phyloP scores from a whole-genome alignment of 805 yeast genomes.

The Starmerella asiatica region DNA sequence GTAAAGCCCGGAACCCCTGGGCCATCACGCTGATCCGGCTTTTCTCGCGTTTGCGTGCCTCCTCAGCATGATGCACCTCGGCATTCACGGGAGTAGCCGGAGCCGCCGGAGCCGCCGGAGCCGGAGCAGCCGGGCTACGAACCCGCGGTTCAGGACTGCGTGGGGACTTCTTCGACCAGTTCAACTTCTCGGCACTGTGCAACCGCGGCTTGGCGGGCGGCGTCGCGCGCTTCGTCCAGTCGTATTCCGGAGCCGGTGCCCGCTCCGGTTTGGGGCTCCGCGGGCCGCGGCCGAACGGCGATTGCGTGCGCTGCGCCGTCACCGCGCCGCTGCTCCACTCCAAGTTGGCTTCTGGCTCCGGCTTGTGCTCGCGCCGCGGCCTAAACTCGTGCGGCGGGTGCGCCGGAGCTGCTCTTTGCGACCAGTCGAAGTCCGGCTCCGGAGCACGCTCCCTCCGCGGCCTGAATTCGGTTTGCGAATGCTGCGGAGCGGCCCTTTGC shows the following conservation, averaged over 20 bases:
- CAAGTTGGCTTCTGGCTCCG: not conserved
- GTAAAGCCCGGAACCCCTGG: constrained; percentile 19
- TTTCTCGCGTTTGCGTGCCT: constrained; percentile 1
- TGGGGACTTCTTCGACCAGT: not conserved
- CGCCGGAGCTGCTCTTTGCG: constrained; percentile 4
- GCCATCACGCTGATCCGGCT: constrained; percentile 22
- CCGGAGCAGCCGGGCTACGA: constrained; percentile 18
- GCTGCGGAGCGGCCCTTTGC: constrained; percentile 16
- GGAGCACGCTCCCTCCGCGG: not conserved
- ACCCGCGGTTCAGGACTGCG: too few relatives aligned
- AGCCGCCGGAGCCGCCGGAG: constrained; percentile 3
- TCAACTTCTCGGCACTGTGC: constrained; percentile 12
- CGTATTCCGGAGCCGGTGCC: constrained; percentile 23
- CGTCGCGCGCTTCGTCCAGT: constrained; percentile 18
- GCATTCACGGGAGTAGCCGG: constrained; percentile 3
- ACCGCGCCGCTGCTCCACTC: constrained; percentile 15
- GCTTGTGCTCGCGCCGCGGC: not conserved
- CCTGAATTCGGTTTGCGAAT: not conserved
- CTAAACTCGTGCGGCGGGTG: not conserved
- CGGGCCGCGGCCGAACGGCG: constrained; percentile 29
- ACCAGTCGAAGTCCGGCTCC: constrained; percentile 6
- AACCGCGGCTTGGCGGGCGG: constrained; percentile 26
- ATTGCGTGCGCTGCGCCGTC: constrained; percentile 13
- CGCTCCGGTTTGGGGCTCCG: constrained; percentile 34
- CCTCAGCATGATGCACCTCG: constrained; percentile 17